Evolutionary conservation across 2,329 filamentous ascomycete species (phyloP), one percentile per base, ranked within the genome.

Genomic region (Bipolaris bicolor): DNA sequence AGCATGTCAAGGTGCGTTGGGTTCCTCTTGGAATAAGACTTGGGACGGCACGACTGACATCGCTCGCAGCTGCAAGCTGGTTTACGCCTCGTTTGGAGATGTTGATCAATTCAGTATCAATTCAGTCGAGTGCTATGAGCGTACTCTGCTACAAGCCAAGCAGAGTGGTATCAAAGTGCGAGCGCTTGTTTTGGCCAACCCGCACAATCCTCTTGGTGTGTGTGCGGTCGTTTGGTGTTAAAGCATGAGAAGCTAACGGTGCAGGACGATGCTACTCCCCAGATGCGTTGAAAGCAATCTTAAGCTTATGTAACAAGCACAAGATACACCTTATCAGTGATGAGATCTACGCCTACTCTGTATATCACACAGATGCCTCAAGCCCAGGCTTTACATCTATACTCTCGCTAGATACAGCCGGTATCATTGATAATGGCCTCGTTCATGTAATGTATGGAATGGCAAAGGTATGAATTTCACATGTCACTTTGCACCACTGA

Each of bases 301-400:
- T 86, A 76, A 63, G 67, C 2, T 64, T 86, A 31, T 86, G 84
- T 62, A 73, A 82, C 50, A 77, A 78, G 52, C 72, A 86, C 60
- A 60, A 75, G 2, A 70, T 86, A 4, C 83, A 87, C 62, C 72
- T 87, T 36, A 78, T 87, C 68, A 81, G 79, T 62, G 84, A 87
- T 65, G 85, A 87, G 65, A 82, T 87, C 37, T 87, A 87, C 64
- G 85, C 83, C 1, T 66, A 84, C 4, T 85, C 84, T 0, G 72
- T 81, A 1, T 87, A 51, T 43, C 4, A 37, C 18, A 51, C 33
- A n/a, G n/a, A 51, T 41, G 15, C 20, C 5, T 45, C 10, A 15
- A 39, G 72, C 29, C 13, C 56, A 15, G 34, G 72, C 61, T 72
- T 72, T 31, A 63, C 58, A 5, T 71, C 70, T 3, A 39, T 64